Conservation (phyloP, 208 protist genomes). For the Crithidia acanthocephali region DNA sequence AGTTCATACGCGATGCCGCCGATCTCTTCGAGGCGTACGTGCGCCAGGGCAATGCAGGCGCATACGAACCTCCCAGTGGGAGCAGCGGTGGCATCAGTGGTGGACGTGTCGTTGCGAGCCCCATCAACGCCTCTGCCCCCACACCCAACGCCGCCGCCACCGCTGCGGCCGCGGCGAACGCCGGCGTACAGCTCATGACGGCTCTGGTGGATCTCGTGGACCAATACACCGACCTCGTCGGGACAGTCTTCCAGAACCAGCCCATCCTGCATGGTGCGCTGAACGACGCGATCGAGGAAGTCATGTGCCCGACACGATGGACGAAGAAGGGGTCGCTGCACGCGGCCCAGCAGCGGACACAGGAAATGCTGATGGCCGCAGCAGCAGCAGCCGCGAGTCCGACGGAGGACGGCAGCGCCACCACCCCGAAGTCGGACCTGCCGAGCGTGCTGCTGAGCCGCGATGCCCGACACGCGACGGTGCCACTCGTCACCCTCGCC, state of each 20-base stretch:
- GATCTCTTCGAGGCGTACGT: conserved; percentile 39
- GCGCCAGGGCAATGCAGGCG: neutral
- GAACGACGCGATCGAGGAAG: conserved; percentile 51
- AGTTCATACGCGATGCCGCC: conserved; percentile 44
- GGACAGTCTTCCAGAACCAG: conserved; percentile 41
- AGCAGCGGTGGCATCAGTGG: neutral
- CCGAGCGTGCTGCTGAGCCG: conserved; percentile 58
- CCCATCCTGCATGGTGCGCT: conserved; percentile 44
- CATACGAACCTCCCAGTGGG: neutral
- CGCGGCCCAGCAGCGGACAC: conserved; percentile 31
- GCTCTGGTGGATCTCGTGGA: conserved; percentile 26
- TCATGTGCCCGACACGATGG: conserved; percentile 61
- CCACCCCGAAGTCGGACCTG: conserved; percentile 15
- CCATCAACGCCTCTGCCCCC: neutral
- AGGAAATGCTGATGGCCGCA: conserved; percentile 24
- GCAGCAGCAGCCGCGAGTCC: conserved; percentile 1
- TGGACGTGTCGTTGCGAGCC: neutral
- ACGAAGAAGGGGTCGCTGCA: conserved; percentile 33
- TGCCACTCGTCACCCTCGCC: conserved; percentile 36
- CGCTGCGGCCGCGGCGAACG: neutral
- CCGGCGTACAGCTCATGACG: conserved; percentile 40
- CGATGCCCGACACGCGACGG: conserved; percentile 40
- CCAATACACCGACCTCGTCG: conserved; percentile 45
- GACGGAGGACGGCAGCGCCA: neutral
- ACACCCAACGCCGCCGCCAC: neutral